Conservation (phyloP, 2,329 filamentous ascomycete species). For the Fusarium euwallaceae region DNA sequence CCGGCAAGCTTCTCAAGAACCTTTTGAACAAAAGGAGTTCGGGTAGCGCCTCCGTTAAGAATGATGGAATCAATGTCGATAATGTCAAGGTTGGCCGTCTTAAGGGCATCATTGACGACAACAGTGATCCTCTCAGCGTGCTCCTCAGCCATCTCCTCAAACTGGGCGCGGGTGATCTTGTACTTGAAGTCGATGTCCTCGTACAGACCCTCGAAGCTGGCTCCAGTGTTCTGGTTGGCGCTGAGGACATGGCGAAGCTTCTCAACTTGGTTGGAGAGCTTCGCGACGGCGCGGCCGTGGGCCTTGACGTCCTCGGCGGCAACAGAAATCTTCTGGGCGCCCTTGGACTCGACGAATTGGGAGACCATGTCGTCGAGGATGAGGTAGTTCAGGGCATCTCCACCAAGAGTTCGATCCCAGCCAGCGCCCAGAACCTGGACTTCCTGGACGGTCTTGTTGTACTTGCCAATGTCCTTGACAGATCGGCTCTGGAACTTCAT, state of each 20-base stretch:
- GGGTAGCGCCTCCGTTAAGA: conserved; percentile 88
- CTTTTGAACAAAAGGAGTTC: conserved; percentile 95
- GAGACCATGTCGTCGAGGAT: conserved; percentile 91
- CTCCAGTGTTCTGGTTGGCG: conserved; percentile 85
- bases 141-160: conserved; percentile 80
- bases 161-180: conserved; percentile 83
- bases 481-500: conserved; percentile 89
- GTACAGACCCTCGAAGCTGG: conserved; percentile 89
- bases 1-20: conserved; percentile 83
- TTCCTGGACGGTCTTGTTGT: conserved; percentile 97
- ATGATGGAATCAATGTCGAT: conserved; percentile 89
- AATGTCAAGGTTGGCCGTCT: conserved; percentile 78
- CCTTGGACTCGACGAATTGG: conserved; percentile 79
- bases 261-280: conserved; percentile 94
- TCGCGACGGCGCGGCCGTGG: conserved; percentile 88
- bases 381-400: conserved; percentile 87
- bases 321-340: conserved; percentile 74
- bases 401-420: conserved; percentile 91
- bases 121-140: conserved; percentile 76
- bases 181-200: conserved; percentile 95
- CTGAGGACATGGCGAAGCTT: conserved; percentile 89
- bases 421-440: conserved; percentile 88
- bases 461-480: conserved; percentile 92
- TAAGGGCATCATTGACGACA: conserved; percentile 81
- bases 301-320: conserved; percentile 73